Evolutionary conservation across 2,329 filamentous ascomycete genomes (phyloP), one percentile per base, ranked within the genome.

Genomic region (Emergomyces orientalis): DNA sequence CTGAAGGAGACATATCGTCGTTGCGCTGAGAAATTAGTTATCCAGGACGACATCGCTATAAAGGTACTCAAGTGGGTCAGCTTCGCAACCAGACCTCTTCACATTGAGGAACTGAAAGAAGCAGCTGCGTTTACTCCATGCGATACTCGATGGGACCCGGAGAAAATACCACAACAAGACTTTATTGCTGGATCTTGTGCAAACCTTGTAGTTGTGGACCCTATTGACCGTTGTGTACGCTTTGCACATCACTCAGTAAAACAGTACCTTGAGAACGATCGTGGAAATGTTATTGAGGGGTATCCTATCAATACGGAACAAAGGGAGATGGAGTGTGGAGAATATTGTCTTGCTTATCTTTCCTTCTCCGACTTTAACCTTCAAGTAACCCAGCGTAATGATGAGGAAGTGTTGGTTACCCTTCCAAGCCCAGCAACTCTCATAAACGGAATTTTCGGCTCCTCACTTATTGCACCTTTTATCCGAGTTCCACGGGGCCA

Each of bases 351-450:
- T 22, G n/a, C 14, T 43, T 57, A 57, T 41, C 55, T 57, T 17
- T 57, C 55, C 6, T 57, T 57, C 55, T 41, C 55, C n/a, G 13
- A 57, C 34, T 57, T 57, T 34, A 41, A 3, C 55, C 55, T 57
- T 17, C 55, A 57, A 27, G 6, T 57, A 27, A n/a, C 37, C 27
- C 43, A 57, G 22, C 1, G 22, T 3, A 57, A 55, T 2, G 13
- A 34, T 8, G 37, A 41, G 25, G 37, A 34, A 5, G 34, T 34
- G 25, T 27, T 11, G 27, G 55, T 57, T 19, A 11, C 8, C 9
- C 1, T 57, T 57, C 55, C 55, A 27, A 14, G 3, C n/a, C 55
- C 55, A 11, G 55, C 55, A 8, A 14, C 22, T 30, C n/a, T 41
- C 7, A 39, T 57, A 1, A n/a, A 27, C 13, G 32, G 13, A 57